Evolutionary conservation across 1,284 basidiomycete species (phyloP), one percentile per base, ranked within the genome.

Genomic region (Porogramme epimiltina): DNA sequence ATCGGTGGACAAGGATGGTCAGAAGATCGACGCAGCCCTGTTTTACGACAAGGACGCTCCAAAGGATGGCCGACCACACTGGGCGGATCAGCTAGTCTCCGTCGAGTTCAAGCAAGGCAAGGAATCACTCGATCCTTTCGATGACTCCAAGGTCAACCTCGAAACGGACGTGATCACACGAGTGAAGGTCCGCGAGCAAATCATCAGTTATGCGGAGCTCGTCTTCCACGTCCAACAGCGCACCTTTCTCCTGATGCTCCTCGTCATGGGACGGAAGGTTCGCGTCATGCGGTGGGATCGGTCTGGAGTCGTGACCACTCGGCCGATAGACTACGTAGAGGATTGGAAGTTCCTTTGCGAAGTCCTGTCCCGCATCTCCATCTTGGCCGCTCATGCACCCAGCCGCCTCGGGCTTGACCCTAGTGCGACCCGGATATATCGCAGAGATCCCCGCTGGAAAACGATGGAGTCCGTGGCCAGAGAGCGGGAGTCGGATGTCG

Each of bases 241-340:
- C 22, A 22, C 28, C n/a, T 38, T 36, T 15, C 36, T 57, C 13
- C 52, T 53, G 43, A 44, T 50, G 46, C 13, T 58, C 47, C 4
- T 55, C 39, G 22, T 62, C 45, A 28, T 52, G 23, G 53, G 55
- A 10, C 31, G 39, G 6, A 22, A 20, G 2, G 44, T 41, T 5
- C 55, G 58, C 2, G 4, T 62, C 24, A 13, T 54, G 3, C 52
- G 53, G 5, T 62, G 51, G 51, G 58, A 62, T 20, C 36, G 51
- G 13, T 52, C 60, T 4, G 58, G 58, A 2, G 39, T 31, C 11
- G 19, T 55, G 25, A 45, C 56, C 5, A 42, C 56, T 2, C 20
- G 24, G 25, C 33, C 39, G 11, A 10, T 58, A 24, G 41, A 55
- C 49, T 60, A 60, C 45, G 19, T 26, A 26, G 15, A 42, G 3